Conservation (phyloP, 768 basidiomycete species). For the Boletus eberwhitei region DNA sequence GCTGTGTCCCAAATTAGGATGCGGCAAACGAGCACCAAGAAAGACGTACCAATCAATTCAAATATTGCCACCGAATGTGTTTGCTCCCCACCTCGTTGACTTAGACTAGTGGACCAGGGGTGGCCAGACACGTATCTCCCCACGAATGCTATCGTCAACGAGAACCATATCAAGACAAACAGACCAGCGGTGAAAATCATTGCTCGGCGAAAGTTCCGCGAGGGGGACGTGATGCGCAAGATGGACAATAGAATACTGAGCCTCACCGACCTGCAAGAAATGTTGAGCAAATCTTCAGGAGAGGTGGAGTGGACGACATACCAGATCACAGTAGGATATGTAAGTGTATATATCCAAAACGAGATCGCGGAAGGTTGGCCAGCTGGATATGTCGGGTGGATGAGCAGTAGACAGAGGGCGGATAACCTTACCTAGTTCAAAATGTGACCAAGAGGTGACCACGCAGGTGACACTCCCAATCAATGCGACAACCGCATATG, state of each 20-base stretch:
- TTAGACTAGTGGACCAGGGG: neutral
- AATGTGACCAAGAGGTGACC: slow-evolving; percentile 7
- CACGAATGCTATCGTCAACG: slow-evolving; percentile 1
- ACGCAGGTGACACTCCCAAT: slow-evolving; percentile 2
- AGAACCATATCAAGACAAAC: slow-evolving; percentile 13
- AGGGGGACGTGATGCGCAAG: slow-evolving; percentile 6
- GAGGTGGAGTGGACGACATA: neutral
- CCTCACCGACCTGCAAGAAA: slow-evolving; percentile 10
- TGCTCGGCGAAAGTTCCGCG: slow-evolving; percentile 4
- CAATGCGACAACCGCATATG: slow-evolving; percentile 2
- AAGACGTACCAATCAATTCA: slow-evolving; percentile 15
- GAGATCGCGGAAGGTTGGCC: slow-evolving; percentile 1
- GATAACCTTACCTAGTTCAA: slow-evolving; percentile 1
- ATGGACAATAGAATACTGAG: slow-evolving; percentile 15
- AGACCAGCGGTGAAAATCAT: slow-evolving; percentile 4
- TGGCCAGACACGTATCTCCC: neutral
- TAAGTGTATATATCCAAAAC: slow-evolving; percentile 9
- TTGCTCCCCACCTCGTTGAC: neutral
- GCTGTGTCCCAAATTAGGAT: slow-evolving; percentile 10
- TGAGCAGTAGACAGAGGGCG: neutral
- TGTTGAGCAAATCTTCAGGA: neutral
- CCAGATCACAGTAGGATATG: slow-evolving; percentile 13
- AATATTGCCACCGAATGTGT: slow-evolving; percentile 1
- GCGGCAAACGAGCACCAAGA: neutral
- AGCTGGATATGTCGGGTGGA: slow-evolving; percentile 1